phyloP scores from a whole-genome alignment of 352 stramenopile genomes.

The Phytopythium delawarense region DNA sequence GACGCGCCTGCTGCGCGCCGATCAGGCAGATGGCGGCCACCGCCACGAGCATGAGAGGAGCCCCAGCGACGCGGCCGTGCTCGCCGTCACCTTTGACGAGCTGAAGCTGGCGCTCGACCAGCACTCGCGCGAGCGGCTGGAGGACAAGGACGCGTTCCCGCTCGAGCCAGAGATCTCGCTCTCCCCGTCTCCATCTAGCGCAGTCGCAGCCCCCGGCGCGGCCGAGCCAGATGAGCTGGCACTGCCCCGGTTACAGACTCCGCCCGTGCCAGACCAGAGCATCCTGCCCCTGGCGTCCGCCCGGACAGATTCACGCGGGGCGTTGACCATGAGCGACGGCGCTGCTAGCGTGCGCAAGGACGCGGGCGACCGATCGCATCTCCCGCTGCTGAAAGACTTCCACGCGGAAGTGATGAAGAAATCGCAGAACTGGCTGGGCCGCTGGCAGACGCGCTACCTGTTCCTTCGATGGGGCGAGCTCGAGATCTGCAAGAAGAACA shows the following conservation, averaged over 20 bases:
- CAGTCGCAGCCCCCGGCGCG: not conserved
- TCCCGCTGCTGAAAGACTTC: conserved; percentile 37
- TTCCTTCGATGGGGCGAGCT: conserved; percentile 48
- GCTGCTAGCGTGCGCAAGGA: conserved; percentile 1
- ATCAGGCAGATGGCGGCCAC: not conserved
- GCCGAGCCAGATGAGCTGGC: conserved; percentile 15
- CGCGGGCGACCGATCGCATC: not conserved
- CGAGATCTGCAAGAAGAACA: conserved; percentile 43
- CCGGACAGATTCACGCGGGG: not conserved
- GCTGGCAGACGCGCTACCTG: conserved; percentile 45
- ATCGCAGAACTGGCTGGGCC: conserved; percentile 58
- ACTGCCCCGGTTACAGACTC: conserved; percentile 13
- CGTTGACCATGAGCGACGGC: not conserved
- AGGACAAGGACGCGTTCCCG: conserved; percentile 31
- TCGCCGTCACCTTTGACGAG: conserved; percentile 22
- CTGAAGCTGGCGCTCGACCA: conserved; percentile 38
- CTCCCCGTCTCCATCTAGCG: not conserved
- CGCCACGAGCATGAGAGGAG: not conserved
- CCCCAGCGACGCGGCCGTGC: not conserved
- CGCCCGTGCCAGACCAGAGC: not conserved
- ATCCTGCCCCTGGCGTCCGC: not conserved
- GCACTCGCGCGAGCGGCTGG: conserved; percentile 28
- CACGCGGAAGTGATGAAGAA: conserved; percentile 57
- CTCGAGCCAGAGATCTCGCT: conserved; percentile 22
- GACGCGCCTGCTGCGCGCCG: conserved; percentile 2